A percentile compares a stretch with the other conserved stretches of the same genome.
Evolutionary conservation across 371 early-diverging fungal species (phyloP).

Genomic region (Mucor piriformis): DNA sequence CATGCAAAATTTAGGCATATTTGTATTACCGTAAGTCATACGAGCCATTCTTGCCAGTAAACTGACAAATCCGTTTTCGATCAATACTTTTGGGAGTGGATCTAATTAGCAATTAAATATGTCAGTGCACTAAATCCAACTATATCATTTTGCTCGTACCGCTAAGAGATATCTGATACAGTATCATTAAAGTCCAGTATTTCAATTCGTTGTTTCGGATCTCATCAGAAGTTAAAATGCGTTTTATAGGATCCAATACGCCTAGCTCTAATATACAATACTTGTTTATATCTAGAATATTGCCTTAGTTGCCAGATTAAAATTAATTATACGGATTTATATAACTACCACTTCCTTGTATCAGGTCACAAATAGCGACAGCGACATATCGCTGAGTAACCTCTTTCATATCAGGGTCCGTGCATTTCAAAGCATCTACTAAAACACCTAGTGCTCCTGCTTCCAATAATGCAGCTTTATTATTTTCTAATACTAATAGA

Average conservation of each 20-base stretch:
- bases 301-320: background rate
- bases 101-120: slow-evolving; percentile 34
- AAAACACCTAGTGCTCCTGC: slow-evolving; percentile 67
- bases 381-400: slow-evolving; percentile 70
- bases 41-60: slow-evolving; percentile 72
- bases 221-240: slow-evolving; percentile 56
- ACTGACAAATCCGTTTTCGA: slow-evolving; percentile 61
- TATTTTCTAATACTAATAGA: slow-evolving; percentile 48
- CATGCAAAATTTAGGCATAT: slow-evolving; percentile 83
- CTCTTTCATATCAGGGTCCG: slow-evolving; percentile 57
- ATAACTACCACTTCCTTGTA: slow-evolving; percentile 60
- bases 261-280: slow-evolving; percentile 61
- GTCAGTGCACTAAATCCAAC: background rate
- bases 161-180: slow-evolving; percentile 72
- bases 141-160: slow-evolving; percentile 43
- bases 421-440: slow-evolving; percentile 59
- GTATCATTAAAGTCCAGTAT: slow-evolving; percentile 79
- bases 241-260: slow-evolving; percentile 62
- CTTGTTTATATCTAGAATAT: slow-evolving; percentile 53
- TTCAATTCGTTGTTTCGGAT: slow-evolving; percentile 75
- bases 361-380: slow-evolving; percentile 72
- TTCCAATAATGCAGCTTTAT: slow-evolving; percentile 56
- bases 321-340: background rate
- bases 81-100: slow-evolving; percentile 61
- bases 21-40: slow-evolving; percentile 78